Base-by-base conservation (phyloP, 2,329 filamentous ascomycete species). In the Penicillium brevicompactum region DNA sequence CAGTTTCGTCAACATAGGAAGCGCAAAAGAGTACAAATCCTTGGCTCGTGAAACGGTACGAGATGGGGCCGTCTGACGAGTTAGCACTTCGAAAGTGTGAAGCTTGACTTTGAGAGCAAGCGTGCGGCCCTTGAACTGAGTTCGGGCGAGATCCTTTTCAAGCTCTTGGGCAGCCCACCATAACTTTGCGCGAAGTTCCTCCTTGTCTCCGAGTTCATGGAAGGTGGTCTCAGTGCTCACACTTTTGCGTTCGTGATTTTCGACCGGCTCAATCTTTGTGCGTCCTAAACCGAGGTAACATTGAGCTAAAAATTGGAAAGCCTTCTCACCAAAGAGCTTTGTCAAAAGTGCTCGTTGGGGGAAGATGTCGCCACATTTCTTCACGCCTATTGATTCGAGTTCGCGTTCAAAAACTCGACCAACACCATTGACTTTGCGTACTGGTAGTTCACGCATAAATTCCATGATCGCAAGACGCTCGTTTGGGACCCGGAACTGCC, bases 201-300 rank as follows among this genome's bases (percentile, higher is more conserved):
- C 73, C 13, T 87, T 84, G 50, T 88, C 86, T 2, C 84, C 84
- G 67, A 96, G 85, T 46, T 97, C 92, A 38, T 83, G 80, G 66
- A 99, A 99, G 0, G 93, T 97, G 58, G 88, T 89, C 73, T 99
- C 94, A 0, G 92, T 97, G 16, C 94, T 93, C 1, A 97, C 89
- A 61, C 91, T 95, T 72, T 97, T 97, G 14, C 94, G 85, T 70
- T 96, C 91, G 62, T 92, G 91, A 53, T 93, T 91, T 65, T 95
- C 92, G 0, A 90, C 89, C 0, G 92, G 93, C 56, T 93, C 89
- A 4, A 97, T 84, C 41, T 84, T 85, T 0, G 93, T 97, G 31
- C 92, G 82, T 1, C 94, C 94, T 0, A 97, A 80, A 0, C 94
- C 94, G 0, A 97, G 82, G 63, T 95, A 89, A 66, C 89, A 92